Percentiles rank a stretch among this genome's conserved stretches.
Conservation (phyloP, 768 basidiomycete species). For the Russula foetens region DNA sequence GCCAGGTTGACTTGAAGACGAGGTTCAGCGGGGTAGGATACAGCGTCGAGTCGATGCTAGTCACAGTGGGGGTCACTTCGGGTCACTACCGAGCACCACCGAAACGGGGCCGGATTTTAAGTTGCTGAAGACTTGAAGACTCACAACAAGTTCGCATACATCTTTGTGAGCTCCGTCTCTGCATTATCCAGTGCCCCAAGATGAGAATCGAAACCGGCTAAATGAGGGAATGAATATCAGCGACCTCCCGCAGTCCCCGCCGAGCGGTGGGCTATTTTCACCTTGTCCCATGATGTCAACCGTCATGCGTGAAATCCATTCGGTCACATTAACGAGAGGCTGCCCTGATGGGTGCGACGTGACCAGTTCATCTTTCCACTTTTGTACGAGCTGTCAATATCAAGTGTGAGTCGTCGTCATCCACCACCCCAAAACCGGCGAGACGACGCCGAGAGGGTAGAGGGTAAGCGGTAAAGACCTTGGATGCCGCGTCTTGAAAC, state of each 20-base stretch:
- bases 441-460: neutral
- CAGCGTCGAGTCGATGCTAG: slow-evolving; percentile 6
- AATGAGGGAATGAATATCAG: neutral
- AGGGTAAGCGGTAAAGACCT: slow-evolving; percentile 9
- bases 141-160: slow-evolving; percentile 24
- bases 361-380: slow-evolving; percentile 22
- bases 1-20: slow-evolving; percentile 20
- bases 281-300: slow-evolving; percentile 26
- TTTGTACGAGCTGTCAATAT: slow-evolving; percentile 20
- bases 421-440: no score
- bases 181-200: slow-evolving; percentile 22
- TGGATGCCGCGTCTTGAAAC: slow-evolving; percentile 18
- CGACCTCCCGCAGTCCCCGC: neutral
- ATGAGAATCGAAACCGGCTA: slow-evolving; percentile 24
- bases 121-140: neutral
- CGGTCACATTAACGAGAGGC: slow-evolving; percentile 15
- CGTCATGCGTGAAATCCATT: slow-evolving; percentile 23
- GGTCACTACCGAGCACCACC: neutral
- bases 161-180: slow-evolving; percentile 19
- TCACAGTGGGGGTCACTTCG: neutral
- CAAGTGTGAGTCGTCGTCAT: neutral
- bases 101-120: no score
- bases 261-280: neutral
- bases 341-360: neutral
- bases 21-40: slow-evolving; percentile 6